These are phyloP conservation scores for Cytospora leucostoma DNA, from an alignment of 2,329 filamentous ascomycete genomes.

Conservation along the genomic window DNA sequence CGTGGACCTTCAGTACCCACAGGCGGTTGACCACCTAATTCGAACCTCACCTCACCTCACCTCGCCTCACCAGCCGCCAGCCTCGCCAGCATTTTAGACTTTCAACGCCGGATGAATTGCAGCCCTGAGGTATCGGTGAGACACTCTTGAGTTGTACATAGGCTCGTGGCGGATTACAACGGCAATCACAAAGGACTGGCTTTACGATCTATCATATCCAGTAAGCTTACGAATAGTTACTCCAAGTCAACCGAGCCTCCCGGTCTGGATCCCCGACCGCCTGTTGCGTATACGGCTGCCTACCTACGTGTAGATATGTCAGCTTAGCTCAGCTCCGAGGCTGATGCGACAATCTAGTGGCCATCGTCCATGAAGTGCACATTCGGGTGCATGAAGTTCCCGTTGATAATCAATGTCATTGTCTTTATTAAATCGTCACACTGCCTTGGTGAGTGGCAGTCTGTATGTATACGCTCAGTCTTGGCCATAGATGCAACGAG, in stretches of 20 bases:
- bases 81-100: not conserved
- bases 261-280: not conserved
- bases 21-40: not conserved
- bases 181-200: not conserved
- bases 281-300: no score
- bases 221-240: not conserved
- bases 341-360: not conserved
- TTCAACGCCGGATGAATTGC: not conserved
- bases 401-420: not conserved
- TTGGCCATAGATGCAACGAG: not conserved
- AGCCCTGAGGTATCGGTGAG: not conserved
- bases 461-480: not conserved
- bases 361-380: not conserved
- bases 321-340: no score
- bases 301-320: no score
- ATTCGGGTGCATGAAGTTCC: not conserved
- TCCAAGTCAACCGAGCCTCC: not conserved
- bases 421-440: constrained; percentile 2
- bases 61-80: not conserved
- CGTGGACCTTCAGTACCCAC: not conserved
- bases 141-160: not conserved
- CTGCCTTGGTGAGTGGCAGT: not conserved
- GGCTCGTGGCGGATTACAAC: not conserved
- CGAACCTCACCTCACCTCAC: constrained; percentile 2
- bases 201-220: not conserved